These are phyloP conservation scores for Chaetomium globosum DNA, from an alignment of 2,329 filamentous ascomycete genomes.

Conservation along the genomic window DNA sequence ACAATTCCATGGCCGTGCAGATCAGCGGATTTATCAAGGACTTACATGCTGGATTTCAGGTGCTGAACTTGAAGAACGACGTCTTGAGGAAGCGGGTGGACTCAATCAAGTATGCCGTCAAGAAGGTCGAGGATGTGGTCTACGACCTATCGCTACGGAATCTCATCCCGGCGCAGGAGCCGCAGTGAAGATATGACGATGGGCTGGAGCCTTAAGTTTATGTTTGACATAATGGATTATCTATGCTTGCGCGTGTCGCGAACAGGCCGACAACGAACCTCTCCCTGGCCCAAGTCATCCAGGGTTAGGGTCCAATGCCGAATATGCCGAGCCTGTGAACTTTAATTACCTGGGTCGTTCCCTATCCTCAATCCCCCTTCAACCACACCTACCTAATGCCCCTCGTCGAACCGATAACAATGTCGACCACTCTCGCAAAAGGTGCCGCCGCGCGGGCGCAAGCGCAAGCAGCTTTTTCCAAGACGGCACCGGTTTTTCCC, in stretches of 20 bases:
- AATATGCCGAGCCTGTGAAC: slow-evolving; percentile 8
- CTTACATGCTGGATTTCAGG: slow-evolving; percentile 91
- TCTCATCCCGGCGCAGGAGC: slow-evolving; percentile 61
- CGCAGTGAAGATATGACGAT: slow-evolving; percentile 31
- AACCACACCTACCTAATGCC: slow-evolving; percentile 35
- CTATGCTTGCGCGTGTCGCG: not conserved
- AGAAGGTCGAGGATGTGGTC: slow-evolving; percentile 97
- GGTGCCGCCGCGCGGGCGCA: slow-evolving; percentile 23
- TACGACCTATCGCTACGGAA: slow-evolving; percentile 91
- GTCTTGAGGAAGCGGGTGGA: slow-evolving; percentile 83
- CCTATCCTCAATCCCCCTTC: not conserved
- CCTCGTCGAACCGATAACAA: slow-evolving; percentile 41
- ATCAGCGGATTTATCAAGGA: slow-evolving; percentile 95
- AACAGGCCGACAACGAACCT: not conserved
- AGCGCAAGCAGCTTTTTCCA: slow-evolving; percentile 17
- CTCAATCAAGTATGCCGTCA: slow-evolving; percentile 94
- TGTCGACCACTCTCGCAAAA: slow-evolving; percentile 38
- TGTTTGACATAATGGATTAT: not conserved
- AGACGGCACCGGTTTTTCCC: not conserved
- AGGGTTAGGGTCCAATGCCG: slow-evolving; percentile 25
- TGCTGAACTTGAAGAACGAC: slow-evolving; percentile 97
- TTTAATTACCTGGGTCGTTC: too few relatives aligned
- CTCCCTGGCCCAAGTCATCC: too few relatives aligned
- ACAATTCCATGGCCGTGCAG: slow-evolving; percentile 80
- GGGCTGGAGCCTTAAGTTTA: not conserved